Evolutionary conservation across 495 filamentous ascomycete genomes (phyloP).

Genomic region (Apodospora peruviana): DNA sequence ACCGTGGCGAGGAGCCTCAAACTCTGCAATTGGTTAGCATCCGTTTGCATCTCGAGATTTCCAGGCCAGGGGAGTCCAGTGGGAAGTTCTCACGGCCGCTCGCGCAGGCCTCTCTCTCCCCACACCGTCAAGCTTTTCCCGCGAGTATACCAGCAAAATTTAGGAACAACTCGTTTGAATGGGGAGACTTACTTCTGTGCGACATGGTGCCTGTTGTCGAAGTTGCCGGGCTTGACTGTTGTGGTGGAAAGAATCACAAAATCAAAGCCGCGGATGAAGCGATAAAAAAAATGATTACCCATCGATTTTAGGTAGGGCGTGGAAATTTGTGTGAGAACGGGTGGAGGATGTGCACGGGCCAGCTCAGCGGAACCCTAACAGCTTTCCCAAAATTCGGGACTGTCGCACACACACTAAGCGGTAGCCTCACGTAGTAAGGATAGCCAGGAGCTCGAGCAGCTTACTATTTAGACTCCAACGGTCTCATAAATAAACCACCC

Average conservation of each 20-base stretch:
- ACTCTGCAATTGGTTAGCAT: constrained; percentile 56
- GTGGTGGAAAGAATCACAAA: constrained; percentile 21
- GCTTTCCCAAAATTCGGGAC: no score
- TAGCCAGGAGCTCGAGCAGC: no score
- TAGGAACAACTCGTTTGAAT: no score
- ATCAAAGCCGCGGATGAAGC: constrained; percentile 16
- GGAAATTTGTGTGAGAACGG: constrained; percentile 27
- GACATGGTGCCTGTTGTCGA: constrained; percentile 31
- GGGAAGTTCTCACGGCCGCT: no score
- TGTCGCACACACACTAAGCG: no score
- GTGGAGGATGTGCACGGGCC: constrained; percentile 16
- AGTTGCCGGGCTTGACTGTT: constrained; percentile 5
- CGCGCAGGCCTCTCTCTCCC: background rate
- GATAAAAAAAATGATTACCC: background rate
- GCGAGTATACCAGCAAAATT: no score
- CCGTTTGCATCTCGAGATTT: background rate
- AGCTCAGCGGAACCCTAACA: constrained; percentile 28
- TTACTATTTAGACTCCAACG: no score
- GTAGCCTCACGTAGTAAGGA: no score
- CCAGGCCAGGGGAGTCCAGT: background rate
- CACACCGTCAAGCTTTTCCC: no score
- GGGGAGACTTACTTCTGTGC: constrained; percentile 29
- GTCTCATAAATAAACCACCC: no score
- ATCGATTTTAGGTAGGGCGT: constrained; percentile 13
- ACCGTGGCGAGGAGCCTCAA: constrained; percentile 92